Evolutionary conservation across 805 yeast genomes (phyloP), one percentile per base, ranked within the genome.

Genomic region (Candida xiaguanensis): DNA sequence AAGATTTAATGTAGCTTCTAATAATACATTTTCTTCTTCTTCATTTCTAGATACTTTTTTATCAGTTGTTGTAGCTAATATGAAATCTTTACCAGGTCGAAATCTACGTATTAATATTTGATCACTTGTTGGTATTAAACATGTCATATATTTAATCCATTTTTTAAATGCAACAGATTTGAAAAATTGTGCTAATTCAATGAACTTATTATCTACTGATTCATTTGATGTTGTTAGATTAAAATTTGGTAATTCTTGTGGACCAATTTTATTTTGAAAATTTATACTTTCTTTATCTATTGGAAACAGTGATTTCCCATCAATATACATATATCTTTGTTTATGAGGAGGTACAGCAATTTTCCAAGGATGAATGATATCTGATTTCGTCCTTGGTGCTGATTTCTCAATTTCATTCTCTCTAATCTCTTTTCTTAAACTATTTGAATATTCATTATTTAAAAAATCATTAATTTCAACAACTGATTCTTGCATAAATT

Each of bases 11-110:
- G 95, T 85, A 2, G 89, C 93, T 53, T 91, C 98, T 14, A 91
- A 58, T 31, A 77, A 62, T 2, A 72, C 66, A 32, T 67, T 65
- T 41, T 62, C 46, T 27, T 68, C 68, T 19, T 61, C 62, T 49
- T 66, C 40, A 52, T 49, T 49, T 44, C 72, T 38, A 16, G 66
- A 65, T 36, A 64, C 39, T 3, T 58, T 38, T 34, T 59, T 70
- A 14, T 72, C 74, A 0, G 75, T 63, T 2, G 77, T 65, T 1
- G 98, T 86, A 0, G 99, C 99, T 32, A 93, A 65, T 3, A 91
- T 90, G 61, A 86, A 93, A 59, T 93, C 99, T 20, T 78, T 81
- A 3, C 98, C 99, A 1, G 96, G 99, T 51, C 99, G 77, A 65
- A 93, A 93, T 46, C 97, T 71, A 53, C 99, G 75, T 6, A 86